phyloP scores from a whole-genome alignment of 495 filamentous ascomycete genomes.

The Aspergillus homomorphus region DNA sequence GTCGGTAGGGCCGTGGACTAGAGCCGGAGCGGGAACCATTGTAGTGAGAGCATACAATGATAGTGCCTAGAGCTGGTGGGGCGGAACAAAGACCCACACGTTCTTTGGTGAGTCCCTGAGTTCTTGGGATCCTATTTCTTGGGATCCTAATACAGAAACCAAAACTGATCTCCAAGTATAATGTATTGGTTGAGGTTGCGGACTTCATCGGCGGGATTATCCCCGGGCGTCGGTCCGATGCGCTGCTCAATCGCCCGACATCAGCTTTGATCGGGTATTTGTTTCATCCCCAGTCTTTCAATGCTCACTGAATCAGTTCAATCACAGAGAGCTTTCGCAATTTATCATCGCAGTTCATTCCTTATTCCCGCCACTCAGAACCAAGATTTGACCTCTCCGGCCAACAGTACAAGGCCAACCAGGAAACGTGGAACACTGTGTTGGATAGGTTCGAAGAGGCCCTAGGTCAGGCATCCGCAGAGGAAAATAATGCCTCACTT shows the following conservation, averaged over 20 bases:
- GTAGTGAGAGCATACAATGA: not conserved
- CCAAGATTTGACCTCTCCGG: conserved; percentile 19
- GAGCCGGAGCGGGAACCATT: conserved; percentile 11
- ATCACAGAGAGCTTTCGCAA: not conserved
- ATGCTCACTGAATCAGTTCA: not conserved
- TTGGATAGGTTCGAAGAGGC: conserved; percentile 21
- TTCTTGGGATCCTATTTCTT: too few species aligned
- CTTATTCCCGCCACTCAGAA: conserved; percentile 13
- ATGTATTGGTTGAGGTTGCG: too few species aligned
- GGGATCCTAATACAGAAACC: too few species aligned
- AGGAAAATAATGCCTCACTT: conserved; percentile 21
- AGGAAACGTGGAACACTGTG: conserved; percentile 18
- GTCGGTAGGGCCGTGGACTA: conserved; percentile 17
- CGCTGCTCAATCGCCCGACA: not conserved
- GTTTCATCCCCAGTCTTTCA: not conserved
- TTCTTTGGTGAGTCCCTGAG: too few species aligned
- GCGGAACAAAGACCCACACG: too few species aligned
- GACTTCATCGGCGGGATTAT: conserved; percentile 1
- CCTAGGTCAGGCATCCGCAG: conserved; percentile 16
- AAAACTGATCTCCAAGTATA: too few species aligned
- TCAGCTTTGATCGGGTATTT: too few species aligned
- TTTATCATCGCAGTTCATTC: conserved; percentile 14
- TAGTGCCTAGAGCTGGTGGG: too few species aligned
- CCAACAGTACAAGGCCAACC: conserved; percentile 18
- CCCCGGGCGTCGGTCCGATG: not conserved